Evolutionary conservation across 805 yeast genomes (phyloP).

Genomic region (Nakazawaea peltata): DNA sequence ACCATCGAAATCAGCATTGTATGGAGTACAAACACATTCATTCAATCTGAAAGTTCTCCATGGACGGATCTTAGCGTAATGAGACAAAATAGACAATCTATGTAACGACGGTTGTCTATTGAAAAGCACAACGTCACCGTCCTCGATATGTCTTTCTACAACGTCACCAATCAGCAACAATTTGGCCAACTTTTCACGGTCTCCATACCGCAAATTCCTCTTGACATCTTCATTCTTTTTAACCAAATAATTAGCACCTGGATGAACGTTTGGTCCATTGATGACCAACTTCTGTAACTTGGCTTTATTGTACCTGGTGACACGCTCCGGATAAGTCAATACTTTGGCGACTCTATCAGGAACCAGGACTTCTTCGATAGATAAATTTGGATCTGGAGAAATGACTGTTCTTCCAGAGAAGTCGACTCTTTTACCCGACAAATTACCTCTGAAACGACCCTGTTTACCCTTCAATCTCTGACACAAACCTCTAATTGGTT

Average conservation of each 20-base stretch:
- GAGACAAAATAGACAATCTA: conserved; percentile 87
- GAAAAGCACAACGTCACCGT: conserved; percentile 92
- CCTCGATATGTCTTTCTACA: conserved; percentile 95
- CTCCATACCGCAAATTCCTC: conserved; percentile 85
- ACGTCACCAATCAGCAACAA: conserved; percentile 80
- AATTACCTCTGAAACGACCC: conserved; percentile 96
- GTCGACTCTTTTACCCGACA: conserved; percentile 98
- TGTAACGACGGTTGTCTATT: conserved; percentile 98
- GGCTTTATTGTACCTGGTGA: conserved; percentile 76
- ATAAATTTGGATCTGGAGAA: conserved; percentile 94
- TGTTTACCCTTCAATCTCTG: conserved; percentile 97
- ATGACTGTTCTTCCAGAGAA: conserved; percentile 97
- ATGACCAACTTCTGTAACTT: conserved; percentile 68
- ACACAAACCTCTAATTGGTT: conserved; percentile 91
- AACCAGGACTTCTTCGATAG: conserved; percentile 96
- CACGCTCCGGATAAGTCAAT: conserved; percentile 91
- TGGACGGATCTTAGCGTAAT: conserved; percentile 92
- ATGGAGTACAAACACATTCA: conserved; percentile 99
- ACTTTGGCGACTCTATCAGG: conserved; percentile 96
- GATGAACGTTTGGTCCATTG: conserved; percentile 85
- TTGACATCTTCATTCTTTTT: conserved; percentile 81
- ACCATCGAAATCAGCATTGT: conserved; percentile 99
- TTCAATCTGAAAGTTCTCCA: conserved; percentile 97
- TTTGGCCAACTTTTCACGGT: conserved; percentile 68
- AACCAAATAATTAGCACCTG: conserved; percentile 91